Conservation (phyloP, 768 basidiomycete genomes). For the Xerocomus potaroensis region DNA sequence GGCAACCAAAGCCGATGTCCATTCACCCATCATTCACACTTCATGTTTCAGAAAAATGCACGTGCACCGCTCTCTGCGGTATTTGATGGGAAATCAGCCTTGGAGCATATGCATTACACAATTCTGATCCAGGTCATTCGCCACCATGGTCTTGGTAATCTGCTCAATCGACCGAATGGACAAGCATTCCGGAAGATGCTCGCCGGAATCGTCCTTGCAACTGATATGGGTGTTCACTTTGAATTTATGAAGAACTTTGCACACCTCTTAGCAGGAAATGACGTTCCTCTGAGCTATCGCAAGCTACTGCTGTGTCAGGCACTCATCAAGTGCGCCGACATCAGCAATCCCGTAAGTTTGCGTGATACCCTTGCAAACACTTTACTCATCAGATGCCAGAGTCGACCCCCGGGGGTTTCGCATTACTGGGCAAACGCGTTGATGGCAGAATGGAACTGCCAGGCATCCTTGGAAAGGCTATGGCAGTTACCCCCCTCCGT, state of each 20-base stretch:
- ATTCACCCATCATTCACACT: constrained; percentile 2
- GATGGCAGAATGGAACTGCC: constrained; percentile 86
- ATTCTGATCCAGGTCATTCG: constrained; percentile 78
- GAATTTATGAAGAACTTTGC: constrained; percentile 75
- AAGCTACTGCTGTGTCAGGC: constrained; percentile 81
- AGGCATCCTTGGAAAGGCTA: constrained; percentile 80
- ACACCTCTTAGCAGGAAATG: constrained; percentile 40
- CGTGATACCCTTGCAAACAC: background rate
- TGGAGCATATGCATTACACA: constrained; percentile 90
- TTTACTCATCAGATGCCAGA: constrained; percentile 41
- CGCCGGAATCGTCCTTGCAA: constrained; percentile 80
- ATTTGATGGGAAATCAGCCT: constrained; percentile 83
- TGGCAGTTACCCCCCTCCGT: constrained; percentile 64
- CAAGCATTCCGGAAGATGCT: constrained; percentile 65
- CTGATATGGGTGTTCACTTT: constrained; percentile 91
- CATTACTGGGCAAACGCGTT: constrained; percentile 90
- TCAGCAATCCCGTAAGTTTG: constrained; percentile 88
- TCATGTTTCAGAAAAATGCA: constrained; percentile 75
- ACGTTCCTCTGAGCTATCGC: constrained; percentile 40
- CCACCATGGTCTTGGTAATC: constrained; percentile 65
- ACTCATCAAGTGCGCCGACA: constrained; percentile 96
- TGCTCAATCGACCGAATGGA: constrained; percentile 55
- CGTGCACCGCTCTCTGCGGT: constrained; percentile 82
- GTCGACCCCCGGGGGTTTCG: constrained; percentile 88
- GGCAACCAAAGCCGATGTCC: background rate